Evolutionary conservation across 2,329 filamentous ascomycete species (phyloP).

Genomic region (Aspergillus pseudoterreus): DNA sequence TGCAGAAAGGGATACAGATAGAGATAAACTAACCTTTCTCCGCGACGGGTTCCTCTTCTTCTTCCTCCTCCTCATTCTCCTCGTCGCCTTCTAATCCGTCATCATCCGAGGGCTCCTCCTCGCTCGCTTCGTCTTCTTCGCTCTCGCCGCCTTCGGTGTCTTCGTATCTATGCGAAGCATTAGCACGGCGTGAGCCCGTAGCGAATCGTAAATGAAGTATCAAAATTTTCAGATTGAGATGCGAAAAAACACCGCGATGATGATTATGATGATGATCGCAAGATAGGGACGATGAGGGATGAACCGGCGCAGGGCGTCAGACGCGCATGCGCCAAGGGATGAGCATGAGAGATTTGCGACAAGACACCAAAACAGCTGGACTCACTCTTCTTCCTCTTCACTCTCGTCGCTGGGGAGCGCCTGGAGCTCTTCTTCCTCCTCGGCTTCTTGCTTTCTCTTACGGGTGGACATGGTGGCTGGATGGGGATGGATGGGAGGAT

Average conservation of each 20-base stretch:
- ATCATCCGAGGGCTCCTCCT: constrained; percentile 20
- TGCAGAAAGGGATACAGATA: neutral
- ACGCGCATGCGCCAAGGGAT: neutral
- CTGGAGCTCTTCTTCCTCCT: constrained; percentile 46
- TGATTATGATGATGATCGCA: neutral
- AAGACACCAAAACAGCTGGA: constrained; percentile 5
- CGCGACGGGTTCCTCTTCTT: constrained; percentile 24
- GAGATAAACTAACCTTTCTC: constrained; percentile 16
- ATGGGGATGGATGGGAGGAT: constrained; percentile 5
- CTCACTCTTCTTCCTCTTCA: constrained; percentile 50
- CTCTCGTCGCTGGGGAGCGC: constrained; percentile 49
- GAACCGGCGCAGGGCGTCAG: too few relatives aligned
- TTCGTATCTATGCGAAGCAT: constrained; percentile 29
- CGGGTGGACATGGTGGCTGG: constrained; percentile 42
- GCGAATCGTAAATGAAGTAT: too few relatives aligned
- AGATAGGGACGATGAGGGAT: too few relatives aligned
- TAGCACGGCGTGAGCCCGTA: neutral
- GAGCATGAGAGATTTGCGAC: neutral
- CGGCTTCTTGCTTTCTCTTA: constrained; percentile 49
- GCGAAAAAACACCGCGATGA: neutral
- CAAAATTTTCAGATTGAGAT: neutral
- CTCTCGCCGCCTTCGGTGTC: constrained; percentile 27
- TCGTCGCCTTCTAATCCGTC: constrained; percentile 22
- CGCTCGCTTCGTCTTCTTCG: constrained; percentile 24
- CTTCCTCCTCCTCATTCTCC: constrained; percentile 22